Percentiles rank a stretch among this genome's conserved stretches.
Conservation (phyloP, 345 rosid species). For the Hypericum perforatum region DNA sequence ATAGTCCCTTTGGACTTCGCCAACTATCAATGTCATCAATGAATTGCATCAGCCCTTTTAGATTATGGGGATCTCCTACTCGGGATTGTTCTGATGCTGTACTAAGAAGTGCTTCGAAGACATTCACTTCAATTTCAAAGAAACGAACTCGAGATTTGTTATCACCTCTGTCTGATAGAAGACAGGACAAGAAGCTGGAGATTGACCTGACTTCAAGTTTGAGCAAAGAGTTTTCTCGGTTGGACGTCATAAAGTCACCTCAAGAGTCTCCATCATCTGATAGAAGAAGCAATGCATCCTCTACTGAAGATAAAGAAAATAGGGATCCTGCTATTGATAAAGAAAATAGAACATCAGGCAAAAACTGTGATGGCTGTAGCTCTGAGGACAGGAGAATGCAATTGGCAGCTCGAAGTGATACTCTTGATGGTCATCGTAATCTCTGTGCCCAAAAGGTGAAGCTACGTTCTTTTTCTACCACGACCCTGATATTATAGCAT, state of each 20-base stretch:
- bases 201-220: conserved; percentile 56
- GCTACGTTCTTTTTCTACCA: conserved; percentile 1
- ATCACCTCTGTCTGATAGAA: conserved; percentile 79
- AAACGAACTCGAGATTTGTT: conserved; percentile 77
- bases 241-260: conserved; percentile 56
- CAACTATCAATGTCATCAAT: conserved; percentile 85
- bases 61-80: conserved; percentile 87
- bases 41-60: conserved; percentile 74
- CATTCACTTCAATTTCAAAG: conserved; percentile 69
- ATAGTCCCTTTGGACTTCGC: conserved; percentile 95
- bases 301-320: conserved; percentile 50
- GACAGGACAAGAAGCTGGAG: conserved; percentile 74
- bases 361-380: too few species aligned
- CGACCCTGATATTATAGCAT: background rate
- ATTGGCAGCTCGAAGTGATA: conserved; percentile 18
- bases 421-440: conserved; percentile 25
- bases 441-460: conserved; percentile 30
- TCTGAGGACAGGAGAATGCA: conserved; percentile 8
- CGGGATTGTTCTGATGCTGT: conserved; percentile 65
- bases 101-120: conserved; percentile 69
- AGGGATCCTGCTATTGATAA: conserved; percentile 14
- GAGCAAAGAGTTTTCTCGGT: conserved; percentile 65
- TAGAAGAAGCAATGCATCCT: conserved; percentile 19
- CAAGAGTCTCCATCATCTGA: conserved; percentile 25
- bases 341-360: background rate